phyloP scores from a whole-genome alignment of 148 eudicot genomes.

The Rhododendron henanense region DNA sequence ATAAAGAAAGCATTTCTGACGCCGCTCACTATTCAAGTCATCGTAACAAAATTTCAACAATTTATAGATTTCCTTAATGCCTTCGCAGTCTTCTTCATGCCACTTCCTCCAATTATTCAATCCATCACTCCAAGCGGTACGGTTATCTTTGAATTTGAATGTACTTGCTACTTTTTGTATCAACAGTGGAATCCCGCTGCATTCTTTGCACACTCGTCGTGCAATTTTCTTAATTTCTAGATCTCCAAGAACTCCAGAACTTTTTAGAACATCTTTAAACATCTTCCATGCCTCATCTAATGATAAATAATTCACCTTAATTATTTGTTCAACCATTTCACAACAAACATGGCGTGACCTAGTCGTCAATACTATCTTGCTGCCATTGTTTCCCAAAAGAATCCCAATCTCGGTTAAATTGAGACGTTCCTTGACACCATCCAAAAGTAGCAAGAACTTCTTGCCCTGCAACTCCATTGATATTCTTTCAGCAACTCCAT shows the following conservation, averaged over 20 bases:
- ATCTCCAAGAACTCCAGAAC: too few relatives aligned
- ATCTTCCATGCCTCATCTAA: neutral
- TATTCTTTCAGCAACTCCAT: slow-evolving; percentile 9
- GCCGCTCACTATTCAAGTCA: neutral
- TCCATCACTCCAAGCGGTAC: slow-evolving; percentile 5
- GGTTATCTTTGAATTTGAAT: slow-evolving; percentile 3
- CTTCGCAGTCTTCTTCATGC: slow-evolving; percentile 1
- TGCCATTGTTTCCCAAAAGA: neutral
- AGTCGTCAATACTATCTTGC: slow-evolving; percentile 17
- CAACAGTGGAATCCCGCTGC: slow-evolving; percentile 7
- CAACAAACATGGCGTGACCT: neutral
- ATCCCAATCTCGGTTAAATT: slow-evolving; percentile 8
- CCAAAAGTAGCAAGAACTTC: too few relatives aligned
- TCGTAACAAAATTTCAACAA: slow-evolving; percentile 11
- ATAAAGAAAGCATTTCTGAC: slow-evolving; percentile 16
- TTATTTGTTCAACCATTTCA: neutral
- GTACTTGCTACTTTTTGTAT: slow-evolving; percentile 7
- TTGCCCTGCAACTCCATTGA: neutral
- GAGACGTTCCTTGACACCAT: neutral
- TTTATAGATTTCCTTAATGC: neutral
- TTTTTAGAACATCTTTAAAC: too few relatives aligned
- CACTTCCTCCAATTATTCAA: slow-evolving; percentile 9
- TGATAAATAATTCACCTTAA: neutral
- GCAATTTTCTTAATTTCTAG: neutral
- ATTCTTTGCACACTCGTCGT: neutral